These are phyloP conservation scores for Hymenoscyphus scutula DNA, from an alignment of 2,329 filamentous ascomycete genomes.

Conservation along the genomic window DNA sequence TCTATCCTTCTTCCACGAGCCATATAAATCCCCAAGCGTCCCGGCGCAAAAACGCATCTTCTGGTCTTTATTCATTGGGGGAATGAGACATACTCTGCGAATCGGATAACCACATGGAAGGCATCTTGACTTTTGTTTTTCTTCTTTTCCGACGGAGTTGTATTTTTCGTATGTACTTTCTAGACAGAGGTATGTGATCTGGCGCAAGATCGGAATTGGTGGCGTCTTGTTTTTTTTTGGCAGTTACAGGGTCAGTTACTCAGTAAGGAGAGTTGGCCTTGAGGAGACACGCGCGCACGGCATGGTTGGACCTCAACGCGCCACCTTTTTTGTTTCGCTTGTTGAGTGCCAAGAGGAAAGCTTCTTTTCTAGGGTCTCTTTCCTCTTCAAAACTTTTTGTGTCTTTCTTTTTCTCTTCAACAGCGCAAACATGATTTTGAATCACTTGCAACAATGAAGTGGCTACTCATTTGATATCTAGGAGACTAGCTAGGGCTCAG, in stretches of 20 bases:
- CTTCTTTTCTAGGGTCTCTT: not conserved
- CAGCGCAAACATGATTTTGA: not conserved
- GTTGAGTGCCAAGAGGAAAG: slow-evolving; percentile 5
- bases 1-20: slow-evolving; percentile 1
- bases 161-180: not conserved
- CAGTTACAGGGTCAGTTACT: not conserved
- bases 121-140: slow-evolving; percentile 31
- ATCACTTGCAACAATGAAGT: not conserved
- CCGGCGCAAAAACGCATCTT: slow-evolving; percentile 25
- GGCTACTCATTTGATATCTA: too few species aligned
- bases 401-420: not conserved
- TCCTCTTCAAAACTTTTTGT: not conserved
- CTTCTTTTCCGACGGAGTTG: not conserved
- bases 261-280: slow-evolving; percentile 18
- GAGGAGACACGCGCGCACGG: slow-evolving; percentile 6
- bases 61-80: not conserved
- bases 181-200: not conserved
- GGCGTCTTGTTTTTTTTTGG: not conserved
- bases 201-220: not conserved
- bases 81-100: slow-evolving; percentile 69
- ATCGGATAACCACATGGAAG: slow-evolving; percentile 90
- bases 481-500: not conserved
- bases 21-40: not conserved
- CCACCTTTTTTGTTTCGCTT: slow-evolving; percentile 3
- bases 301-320: slow-evolving; percentile 10